A percentile compares a stretch with the other conserved stretches of the same genome.
Conservation (phyloP, 306 rosid species). For the Rosa lucieae region DNA sequence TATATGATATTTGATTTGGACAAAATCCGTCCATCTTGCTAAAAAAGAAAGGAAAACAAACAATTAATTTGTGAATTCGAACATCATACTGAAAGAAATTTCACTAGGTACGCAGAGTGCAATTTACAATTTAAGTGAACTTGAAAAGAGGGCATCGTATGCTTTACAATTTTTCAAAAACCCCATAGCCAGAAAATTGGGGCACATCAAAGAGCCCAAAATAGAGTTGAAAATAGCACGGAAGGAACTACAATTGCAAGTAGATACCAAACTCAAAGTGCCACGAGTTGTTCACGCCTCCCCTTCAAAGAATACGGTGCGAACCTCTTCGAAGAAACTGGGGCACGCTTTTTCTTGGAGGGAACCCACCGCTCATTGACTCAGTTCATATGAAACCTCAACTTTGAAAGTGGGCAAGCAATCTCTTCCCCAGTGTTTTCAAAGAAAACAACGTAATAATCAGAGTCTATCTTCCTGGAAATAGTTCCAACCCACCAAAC, state of each 20-base stretch:
- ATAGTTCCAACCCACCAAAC: constrained; percentile 4
- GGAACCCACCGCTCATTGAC: background rate
- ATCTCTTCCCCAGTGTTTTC: background rate
- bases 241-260: background rate
- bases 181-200: background rate
- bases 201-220: background rate
- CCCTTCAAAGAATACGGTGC: background rate
- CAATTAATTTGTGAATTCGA: background rate
- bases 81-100: too few relatives aligned
- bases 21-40: background rate
- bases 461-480: background rate
- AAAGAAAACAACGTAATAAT: background rate
- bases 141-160: background rate
- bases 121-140: too few relatives aligned
- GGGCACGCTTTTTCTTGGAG: background rate
- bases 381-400: background rate
- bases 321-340: background rate
- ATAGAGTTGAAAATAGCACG: background rate
- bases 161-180: background rate
- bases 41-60: too few relatives aligned
- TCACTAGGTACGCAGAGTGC: too few relatives aligned
- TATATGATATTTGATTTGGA: background rate
- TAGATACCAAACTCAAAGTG: background rate
- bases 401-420: background rate
- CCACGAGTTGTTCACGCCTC: background rate